Base-by-base conservation (phyloP, 805 yeast genomes). In the Candida lessepsii region DNA sequence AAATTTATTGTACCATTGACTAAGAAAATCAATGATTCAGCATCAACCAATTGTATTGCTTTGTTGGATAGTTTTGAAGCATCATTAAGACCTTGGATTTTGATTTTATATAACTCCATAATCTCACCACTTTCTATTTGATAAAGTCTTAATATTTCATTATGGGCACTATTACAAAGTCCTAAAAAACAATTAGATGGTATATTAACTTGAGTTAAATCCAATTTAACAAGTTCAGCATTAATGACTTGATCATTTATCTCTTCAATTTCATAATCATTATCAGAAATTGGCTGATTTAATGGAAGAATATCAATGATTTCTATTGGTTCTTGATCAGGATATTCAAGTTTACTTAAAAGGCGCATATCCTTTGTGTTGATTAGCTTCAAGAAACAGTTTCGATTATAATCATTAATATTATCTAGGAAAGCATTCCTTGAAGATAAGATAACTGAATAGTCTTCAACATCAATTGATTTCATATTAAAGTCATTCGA, bases 1-100 rank as follows among this genome's bases (percentile, higher is more conserved):
- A 48, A 45, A 20, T 47, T 47, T 3, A 50, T 20, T 13, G 42
- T 45, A 4, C 61, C 63, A n/a, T 47, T 39, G 5, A 57, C 26
- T 17, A 52, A 31, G 35, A 48, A 53, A 8, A 31, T 29, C 11
- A 37, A 36, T 2, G 44, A 40, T 8, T 45, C 47, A 5, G 24
- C 29, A 33, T 50, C 49, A 7, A 45, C 31, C 8, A 49, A 34
- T 3, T 31, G 31, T 7, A 56, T 54, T 2, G 52, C 45, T 25
- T 51, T 49, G 14, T 43, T 24, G 9, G 45, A 28, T 5, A 50
- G 21, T 18, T 40, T 31, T 1, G 46, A 34, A 3, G 38, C 9
- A 33, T 44, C 49, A 9, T 29, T 10, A 2, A 50, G 29, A 7
- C 56, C 57, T 20, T 14, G 21, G 11, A 48, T 25, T 10, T 44